These are phyloP conservation scores for Geotrichum aggregatum DNA, from an alignment of 1,139 yeast genomes.

Conservation along the genomic window DNA sequence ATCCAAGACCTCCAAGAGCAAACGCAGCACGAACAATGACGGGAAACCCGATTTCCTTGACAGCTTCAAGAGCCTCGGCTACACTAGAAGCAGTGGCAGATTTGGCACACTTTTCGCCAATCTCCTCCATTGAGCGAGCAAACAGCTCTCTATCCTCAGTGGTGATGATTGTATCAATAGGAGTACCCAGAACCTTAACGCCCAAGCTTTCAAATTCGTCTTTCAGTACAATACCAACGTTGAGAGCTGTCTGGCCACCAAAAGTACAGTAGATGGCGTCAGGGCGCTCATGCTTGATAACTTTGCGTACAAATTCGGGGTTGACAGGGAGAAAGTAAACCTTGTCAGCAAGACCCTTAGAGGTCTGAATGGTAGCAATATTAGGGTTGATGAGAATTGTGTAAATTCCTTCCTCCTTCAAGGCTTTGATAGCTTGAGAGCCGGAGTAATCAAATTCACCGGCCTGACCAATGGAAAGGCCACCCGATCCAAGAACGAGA, in stretches of 20 bases:
- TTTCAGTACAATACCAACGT: slow-evolving; percentile 91
- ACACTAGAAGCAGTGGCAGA: slow-evolving; percentile 80
- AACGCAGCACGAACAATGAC: slow-evolving; percentile 96
- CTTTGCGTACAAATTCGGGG: slow-evolving; percentile 93
- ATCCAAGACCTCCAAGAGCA: slow-evolving; percentile 96
- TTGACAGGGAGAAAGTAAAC: slow-evolving; percentile 92
- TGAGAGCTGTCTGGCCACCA: slow-evolving; percentile 97
- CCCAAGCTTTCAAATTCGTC: slow-evolving; percentile 91
- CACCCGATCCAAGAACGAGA: slow-evolving; percentile 96
- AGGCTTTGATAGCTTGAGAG: slow-evolving; percentile 72
- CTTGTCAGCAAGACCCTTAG: slow-evolving; percentile 92
- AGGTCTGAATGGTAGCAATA: slow-evolving; percentile 96
- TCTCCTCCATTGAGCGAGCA: slow-evolving; percentile 91
- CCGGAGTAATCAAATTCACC: slow-evolving; percentile 99
- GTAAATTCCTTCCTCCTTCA: slow-evolving; percentile 80
- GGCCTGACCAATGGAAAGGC: slow-evolving; percentile 97
- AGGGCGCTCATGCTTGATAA: slow-evolving; percentile 89
- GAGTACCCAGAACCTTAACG: slow-evolving; percentile 94
- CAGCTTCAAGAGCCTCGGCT: slow-evolving; percentile 80
- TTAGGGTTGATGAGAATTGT: slow-evolving; percentile 92
- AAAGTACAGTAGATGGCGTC: slow-evolving; percentile 96
- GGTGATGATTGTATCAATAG: slow-evolving; percentile 89
- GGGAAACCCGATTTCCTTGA: slow-evolving; percentile 85
- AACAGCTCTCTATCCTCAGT: slow-evolving; percentile 97
- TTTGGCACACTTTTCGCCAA: slow-evolving; percentile 89